Conservation (phyloP, 768 basidiomycete species). For the Tephrocybe sp. region DNA sequence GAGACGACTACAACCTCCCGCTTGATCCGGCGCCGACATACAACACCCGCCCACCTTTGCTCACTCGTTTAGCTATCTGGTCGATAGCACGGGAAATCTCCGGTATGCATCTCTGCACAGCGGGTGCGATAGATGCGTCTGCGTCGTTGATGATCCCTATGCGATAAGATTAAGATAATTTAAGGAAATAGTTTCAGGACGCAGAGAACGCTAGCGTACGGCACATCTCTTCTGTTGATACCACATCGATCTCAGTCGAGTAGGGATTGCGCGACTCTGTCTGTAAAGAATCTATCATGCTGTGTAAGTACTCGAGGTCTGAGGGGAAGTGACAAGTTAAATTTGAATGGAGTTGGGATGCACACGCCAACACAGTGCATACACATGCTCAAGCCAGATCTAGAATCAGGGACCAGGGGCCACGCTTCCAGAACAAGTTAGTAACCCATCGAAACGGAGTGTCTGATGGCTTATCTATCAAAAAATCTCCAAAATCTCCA, state of each 20-base stretch:
- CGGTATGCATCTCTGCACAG: constrained; percentile 25
- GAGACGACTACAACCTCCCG: constrained; percentile 22
- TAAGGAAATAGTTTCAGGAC: not conserved
- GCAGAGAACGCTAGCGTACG: constrained; percentile 12
- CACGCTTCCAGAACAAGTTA: too few species aligned
- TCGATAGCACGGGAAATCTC: constrained; percentile 28
- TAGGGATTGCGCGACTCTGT: constrained; percentile 25
- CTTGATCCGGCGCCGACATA: constrained; percentile 36
- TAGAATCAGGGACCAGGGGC: too few species aligned
- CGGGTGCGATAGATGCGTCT: constrained; percentile 24
- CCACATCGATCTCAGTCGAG: constrained; percentile 25
- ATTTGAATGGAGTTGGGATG: too few species aligned
- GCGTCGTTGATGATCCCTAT: constrained; percentile 29
- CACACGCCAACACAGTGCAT: too few species aligned
- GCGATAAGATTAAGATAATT: not conserved
- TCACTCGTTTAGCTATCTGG: constrained; percentile 24
- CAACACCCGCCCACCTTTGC: constrained; percentile 26
- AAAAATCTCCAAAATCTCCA: too few species aligned
- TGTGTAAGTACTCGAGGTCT: too few species aligned
- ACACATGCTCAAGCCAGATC: too few species aligned
- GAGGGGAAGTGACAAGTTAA: not conserved
- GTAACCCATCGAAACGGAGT: too few species aligned
- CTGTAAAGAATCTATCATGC: constrained; percentile 23
- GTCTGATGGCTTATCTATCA: too few species aligned
- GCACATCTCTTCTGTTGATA: constrained; percentile 29